Percentiles rank a stretch among this genome's conserved stretches.
These are phyloP conservation scores for Pelargonium myrrhifolium DNA, from an alignment of 441 rosid genomes.

Conservation along the genomic window DNA sequence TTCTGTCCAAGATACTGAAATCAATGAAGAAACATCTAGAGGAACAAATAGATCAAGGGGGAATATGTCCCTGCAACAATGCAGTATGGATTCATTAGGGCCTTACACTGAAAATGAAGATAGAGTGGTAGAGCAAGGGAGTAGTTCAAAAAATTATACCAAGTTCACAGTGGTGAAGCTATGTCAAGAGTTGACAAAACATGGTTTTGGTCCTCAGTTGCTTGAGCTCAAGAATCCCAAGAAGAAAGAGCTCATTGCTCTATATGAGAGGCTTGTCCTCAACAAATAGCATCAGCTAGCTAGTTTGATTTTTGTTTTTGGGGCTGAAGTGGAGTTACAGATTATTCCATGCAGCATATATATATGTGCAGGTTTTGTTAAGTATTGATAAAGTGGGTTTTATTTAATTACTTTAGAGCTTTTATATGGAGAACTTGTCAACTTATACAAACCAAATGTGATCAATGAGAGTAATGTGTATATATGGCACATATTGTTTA, in stretches of 20 bases:
- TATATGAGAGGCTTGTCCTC: conserved; percentile 66
- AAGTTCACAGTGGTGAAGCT: conserved; percentile 73
- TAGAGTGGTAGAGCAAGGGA: conserved; percentile 49
- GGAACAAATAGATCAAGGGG: conserved; percentile 58
- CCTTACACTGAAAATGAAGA: conserved; percentile 53
- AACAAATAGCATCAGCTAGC: conserved; percentile 34
- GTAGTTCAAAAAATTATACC: conserved; percentile 54
- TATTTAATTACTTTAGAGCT: too few relatives aligned
- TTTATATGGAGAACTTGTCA: too few relatives aligned
- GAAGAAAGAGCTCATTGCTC: conserved; percentile 76
- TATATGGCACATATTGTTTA: too few relatives aligned
- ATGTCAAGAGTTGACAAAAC: conserved; percentile 78
- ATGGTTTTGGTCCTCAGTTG: conserved; percentile 67
- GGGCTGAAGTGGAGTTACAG: neutral
- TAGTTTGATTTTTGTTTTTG: conserved; percentile 20
- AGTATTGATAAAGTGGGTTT: too few relatives aligned
- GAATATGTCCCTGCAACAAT: conserved; percentile 43
- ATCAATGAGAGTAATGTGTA: too few relatives aligned
- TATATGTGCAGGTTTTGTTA: too few relatives aligned
- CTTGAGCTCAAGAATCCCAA: conserved; percentile 60
- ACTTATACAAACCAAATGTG: too few relatives aligned
- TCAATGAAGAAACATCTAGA: conserved; percentile 38
- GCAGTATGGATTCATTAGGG: conserved; percentile 49
- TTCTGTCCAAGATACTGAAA: conserved; percentile 48
- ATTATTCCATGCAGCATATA: too few relatives aligned